A percentile compares a stretch with the other conserved stretches of the same genome.
Evolutionary conservation across 1,284 basidiomycete genomes (phyloP).

Genomic region (Mrakiaceae sp.): DNA sequence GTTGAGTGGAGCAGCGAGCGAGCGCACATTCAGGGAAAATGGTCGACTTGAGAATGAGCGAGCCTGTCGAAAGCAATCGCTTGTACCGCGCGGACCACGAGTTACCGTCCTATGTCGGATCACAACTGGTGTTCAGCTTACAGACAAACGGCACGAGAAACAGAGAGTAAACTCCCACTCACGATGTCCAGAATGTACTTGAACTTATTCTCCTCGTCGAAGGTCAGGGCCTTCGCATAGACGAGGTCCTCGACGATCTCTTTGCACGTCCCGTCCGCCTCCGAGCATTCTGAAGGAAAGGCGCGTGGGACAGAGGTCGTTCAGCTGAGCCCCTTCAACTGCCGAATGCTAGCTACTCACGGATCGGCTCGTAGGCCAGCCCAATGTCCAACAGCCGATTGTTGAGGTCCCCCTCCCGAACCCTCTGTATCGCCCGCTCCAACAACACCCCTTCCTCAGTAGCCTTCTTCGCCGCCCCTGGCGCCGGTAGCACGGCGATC

Average conservation of each 20-base stretch:
- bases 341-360: constrained; percentile 19
- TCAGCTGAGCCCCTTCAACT: too few relatives aligned
- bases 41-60: constrained; percentile 12
- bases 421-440: too few relatives aligned
- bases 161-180: background rate
- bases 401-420: constrained; percentile 52
- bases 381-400: constrained; percentile 51
- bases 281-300: background rate
- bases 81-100: constrained; percentile 14
- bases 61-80: constrained; percentile 7
- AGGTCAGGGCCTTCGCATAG: constrained; percentile 21
- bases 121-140: background rate
- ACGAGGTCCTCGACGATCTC: constrained; percentile 24
- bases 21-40: constrained; percentile 3
- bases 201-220: constrained; percentile 10
- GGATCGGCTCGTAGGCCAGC: constrained; percentile 28
- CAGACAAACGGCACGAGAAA: background rate
- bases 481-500: constrained; percentile 15
- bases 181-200: constrained; percentile 11
- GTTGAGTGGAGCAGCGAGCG: background rate
- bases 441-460: too few relatives aligned
- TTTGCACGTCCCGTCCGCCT: constrained; percentile 29
- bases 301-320: too few relatives aligned
- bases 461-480: background rate
- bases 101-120: constrained; percentile 1